Base-by-base conservation (phyloP, 1,284 basidiomycete species). In the Ceratobasidium sp. region DNA sequence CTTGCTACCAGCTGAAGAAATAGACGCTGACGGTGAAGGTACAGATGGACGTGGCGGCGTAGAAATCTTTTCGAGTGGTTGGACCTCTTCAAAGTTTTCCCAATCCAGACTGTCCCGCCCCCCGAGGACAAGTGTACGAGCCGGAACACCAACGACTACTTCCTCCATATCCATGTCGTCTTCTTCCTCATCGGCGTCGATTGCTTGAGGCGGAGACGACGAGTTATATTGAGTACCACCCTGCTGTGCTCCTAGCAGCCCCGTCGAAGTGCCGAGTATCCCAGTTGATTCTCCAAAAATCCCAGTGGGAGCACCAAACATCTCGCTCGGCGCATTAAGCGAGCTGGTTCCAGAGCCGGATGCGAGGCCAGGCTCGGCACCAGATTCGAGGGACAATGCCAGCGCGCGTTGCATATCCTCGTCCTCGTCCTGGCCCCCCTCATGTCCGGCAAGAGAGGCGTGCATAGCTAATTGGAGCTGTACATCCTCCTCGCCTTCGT, bases 101-200 rank as follows among this genome's bases (percentile, higher is more conserved):
- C 58, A 34, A 60, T 32, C 26, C n/a, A 34, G n/a, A 32, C n/a
- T n/a, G n/a, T 70, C 50, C 9, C 26, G 39, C 36, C 9, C 41
- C n/a, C 26, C 3, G 18, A 28, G 43, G 12, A 36, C 26, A 5
- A 50, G 21, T 5, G 36, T 6, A 39, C 8, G n/a, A n/a, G 30
- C 8, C 21, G 67, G 69, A 41, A 58, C 34, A 28, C 72, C 71
- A 14, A 73, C 39, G 6, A 45, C 60, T 8, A 75, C 72, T 16
- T 73, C 72, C 55, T 73, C 74, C 73, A 75, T 73, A 14, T 75
- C 75, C 28, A 67, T 34, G 39, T 73, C 72, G n/a, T 73, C 72
- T 16, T 74, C 57, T 23, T 69, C 72, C 10, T 73, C 72, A 2
- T 48, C 72, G 41, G 21, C 30, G n/a, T 70, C 65, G 9, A 50